These are phyloP conservation scores for Artemisia annua DNA, from an alignment of 129 eudicot species.

Conservation along the genomic window DNA sequence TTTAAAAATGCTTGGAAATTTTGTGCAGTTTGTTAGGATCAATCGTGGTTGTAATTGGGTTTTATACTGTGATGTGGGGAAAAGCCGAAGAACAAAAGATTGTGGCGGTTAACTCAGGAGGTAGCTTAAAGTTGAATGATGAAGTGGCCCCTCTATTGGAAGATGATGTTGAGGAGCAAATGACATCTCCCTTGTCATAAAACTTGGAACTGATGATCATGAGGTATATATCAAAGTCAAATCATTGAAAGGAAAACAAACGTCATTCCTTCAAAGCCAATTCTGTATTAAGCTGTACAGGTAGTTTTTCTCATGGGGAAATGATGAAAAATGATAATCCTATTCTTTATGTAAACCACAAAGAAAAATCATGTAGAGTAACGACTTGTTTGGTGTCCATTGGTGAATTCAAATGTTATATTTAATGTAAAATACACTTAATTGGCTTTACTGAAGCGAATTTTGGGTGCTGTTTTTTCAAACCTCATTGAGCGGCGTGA, in stretches of 20 bases:
- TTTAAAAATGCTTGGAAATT: neutral
- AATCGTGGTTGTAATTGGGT: slow-evolving; percentile 60
- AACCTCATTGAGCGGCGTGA: too few relatives aligned
- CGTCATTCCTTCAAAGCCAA: neutral
- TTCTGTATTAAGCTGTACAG: slow-evolving; percentile 10
- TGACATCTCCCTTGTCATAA: slow-evolving; percentile 6
- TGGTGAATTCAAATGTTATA: neutral
- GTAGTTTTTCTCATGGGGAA: neutral
- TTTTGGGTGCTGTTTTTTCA: too few relatives aligned
- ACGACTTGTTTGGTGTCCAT: neutral
- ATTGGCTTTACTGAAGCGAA: neutral
- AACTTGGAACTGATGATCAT: neutral
- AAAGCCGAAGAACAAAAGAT: slow-evolving; percentile 51
- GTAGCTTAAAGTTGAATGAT: neutral
- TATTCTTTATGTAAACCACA: neutral
- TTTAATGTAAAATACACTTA: neutral
- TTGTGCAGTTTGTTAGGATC: slow-evolving; percentile 68
- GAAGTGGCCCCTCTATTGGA: slow-evolving; percentile 44
- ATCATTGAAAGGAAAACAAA: slow-evolving; percentile 3
- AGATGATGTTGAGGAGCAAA: slow-evolving; percentile 32
- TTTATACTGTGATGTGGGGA: slow-evolving; percentile 85
- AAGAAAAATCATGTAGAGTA: neutral
- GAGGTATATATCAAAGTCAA: neutral
- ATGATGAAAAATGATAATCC: too few relatives aligned
- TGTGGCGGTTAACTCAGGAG: neutral